Conservation (phyloP, 2,329 filamentous ascomycete genomes). For the Plenodomus biglobosus region DNA sequence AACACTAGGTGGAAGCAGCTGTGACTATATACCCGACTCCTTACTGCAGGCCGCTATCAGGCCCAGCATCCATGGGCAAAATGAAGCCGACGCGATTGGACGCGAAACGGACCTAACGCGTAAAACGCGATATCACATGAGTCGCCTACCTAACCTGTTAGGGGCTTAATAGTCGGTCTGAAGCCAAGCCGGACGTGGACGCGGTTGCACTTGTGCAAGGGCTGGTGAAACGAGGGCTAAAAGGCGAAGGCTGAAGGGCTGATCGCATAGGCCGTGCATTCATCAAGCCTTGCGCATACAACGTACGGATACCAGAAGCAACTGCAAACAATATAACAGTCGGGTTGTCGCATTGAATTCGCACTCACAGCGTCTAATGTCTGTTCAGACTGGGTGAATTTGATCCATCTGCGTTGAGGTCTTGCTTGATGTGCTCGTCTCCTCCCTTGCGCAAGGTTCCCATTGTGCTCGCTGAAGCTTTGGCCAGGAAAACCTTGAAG, state of each 20-base stretch:
- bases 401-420: neutral
- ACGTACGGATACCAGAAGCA: constrained; percentile 8
- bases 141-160: constrained; percentile 20
- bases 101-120: constrained; percentile 34
- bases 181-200: constrained; percentile 18
- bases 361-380: constrained; percentile 6
- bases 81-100: constrained; percentile 41
- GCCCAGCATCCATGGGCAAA: constrained; percentile 26
- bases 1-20: constrained; percentile 24
- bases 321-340: constrained; percentile 5
- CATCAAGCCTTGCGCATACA: neutral
- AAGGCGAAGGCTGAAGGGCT: constrained; percentile 20
- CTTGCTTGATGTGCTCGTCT: neutral
- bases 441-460: constrained; percentile 25
- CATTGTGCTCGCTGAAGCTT: constrained; percentile 27
- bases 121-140: constrained; percentile 45
- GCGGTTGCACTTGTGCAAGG: constrained; percentile 28
- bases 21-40: constrained; percentile 40
- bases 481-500: constrained; percentile 29
- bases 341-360: neutral
- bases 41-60: constrained; percentile 36
- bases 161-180: constrained; percentile 30
- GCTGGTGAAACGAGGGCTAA: constrained; percentile 34
- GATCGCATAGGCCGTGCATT: constrained; percentile 1
- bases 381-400: neutral